Percentiles rank a stretch among this genome's conserved stretches.
Conservation (phyloP, 179 eudicot species). For the Silene noctiflora region DNA sequence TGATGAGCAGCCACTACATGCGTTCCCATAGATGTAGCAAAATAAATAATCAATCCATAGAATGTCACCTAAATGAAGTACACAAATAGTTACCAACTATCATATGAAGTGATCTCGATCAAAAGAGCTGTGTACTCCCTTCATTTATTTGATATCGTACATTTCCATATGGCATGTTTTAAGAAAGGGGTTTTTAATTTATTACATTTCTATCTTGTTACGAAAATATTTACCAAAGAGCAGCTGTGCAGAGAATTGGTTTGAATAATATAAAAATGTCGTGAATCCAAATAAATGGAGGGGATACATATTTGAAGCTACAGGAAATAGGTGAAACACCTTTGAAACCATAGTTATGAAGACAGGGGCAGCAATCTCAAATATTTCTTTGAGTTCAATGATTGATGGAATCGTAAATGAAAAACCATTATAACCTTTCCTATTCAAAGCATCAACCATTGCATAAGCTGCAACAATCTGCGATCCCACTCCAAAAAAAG, state of each 20-base stretch:
- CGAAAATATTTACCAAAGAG: not conserved
- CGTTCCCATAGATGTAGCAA: slow-evolving; percentile 48
- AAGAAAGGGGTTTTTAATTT: too few relatives aligned
- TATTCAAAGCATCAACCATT: slow-evolving; percentile 71
- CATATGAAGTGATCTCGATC: not conserved
- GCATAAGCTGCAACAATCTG: slow-evolving; percentile 86
- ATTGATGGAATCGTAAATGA: slow-evolving; percentile 65
- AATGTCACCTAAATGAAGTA: slow-evolving; percentile 35
- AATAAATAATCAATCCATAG: slow-evolving; percentile 35
- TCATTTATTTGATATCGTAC: too few relatives aligned
- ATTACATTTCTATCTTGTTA: not conserved
- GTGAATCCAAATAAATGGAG: not conserved
- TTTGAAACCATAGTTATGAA: slow-evolving; percentile 86
- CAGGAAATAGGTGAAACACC: slow-evolving; percentile 39
- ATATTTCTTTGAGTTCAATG: slow-evolving; percentile 59
- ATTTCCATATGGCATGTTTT: too few relatives aligned
- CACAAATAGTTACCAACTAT: not conserved
- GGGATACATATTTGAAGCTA: slow-evolving; percentile 4
- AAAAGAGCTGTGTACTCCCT: too few relatives aligned
- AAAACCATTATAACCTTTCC: slow-evolving; percentile 81
- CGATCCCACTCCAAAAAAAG: not conserved
- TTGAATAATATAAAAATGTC: not conserved
- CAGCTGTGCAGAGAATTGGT: not conserved
- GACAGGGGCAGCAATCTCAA: slow-evolving; percentile 83
- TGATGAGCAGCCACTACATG: slow-evolving; percentile 54